Evolutionary conservation across 768 basidiomycete genomes (phyloP).

Genomic region (Tulasnella sp.): DNA sequence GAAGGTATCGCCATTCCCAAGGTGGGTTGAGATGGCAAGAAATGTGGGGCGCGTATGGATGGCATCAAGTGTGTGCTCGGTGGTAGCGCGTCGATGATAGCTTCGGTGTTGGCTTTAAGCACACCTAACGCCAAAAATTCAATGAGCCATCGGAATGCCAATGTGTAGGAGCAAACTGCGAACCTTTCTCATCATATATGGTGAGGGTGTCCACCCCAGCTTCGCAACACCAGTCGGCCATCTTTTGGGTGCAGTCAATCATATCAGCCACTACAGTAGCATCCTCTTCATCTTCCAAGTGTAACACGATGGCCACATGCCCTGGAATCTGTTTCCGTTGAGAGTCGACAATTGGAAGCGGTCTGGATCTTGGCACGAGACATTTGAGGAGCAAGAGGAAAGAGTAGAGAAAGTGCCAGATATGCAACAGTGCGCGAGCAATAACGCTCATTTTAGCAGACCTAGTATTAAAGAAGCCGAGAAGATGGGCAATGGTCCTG

Average conservation of each 20-base stretch:
- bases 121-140: not conserved
- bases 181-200: constrained; percentile 66
- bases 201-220: constrained; percentile 54
- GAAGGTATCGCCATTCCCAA: constrained; percentile 28
- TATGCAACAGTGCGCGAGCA: too few species aligned
- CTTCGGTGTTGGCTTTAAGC: not conserved
- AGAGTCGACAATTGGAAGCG: not conserved
- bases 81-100: not conserved
- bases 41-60: too few species aligned
- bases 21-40: not conserved
- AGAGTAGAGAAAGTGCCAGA: too few species aligned
- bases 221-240: constrained; percentile 49
- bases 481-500: too few species aligned
- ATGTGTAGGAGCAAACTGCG: too few species aligned
- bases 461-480: too few species aligned
- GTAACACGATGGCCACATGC: not conserved
- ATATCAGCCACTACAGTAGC: constrained; percentile 24
- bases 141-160: not conserved
- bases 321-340: not conserved
- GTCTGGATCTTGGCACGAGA: not conserved
- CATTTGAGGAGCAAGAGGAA: not conserved
- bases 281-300: not conserved
- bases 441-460: constrained; percentile 33
- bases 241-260: constrained; percentile 44
- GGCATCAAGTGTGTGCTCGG: constrained; percentile 2